Evolutionary conservation across 2,329 filamentous ascomycete species (phyloP).

Genomic region (Scedosporium aurantiacum): DNA sequence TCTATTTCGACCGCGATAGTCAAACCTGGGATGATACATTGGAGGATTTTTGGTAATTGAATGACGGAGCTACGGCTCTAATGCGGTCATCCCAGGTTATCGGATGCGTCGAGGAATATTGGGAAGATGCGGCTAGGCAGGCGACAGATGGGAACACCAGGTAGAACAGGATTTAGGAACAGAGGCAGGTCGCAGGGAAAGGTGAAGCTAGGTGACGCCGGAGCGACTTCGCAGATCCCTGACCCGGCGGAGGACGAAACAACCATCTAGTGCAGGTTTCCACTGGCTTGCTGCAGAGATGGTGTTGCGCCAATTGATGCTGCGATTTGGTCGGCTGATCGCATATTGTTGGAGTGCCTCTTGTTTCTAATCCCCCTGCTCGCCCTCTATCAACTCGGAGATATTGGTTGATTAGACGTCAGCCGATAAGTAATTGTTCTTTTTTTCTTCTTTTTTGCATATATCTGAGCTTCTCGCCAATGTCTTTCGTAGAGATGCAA

Average conservation of each 20-base stretch:
- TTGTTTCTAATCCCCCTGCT: neutral
- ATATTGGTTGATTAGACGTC: neutral
- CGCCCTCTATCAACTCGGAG: neutral
- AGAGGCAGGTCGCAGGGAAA: neutral
- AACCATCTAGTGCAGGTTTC: no score
- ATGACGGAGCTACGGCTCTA: neutral
- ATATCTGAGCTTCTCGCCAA: no score
- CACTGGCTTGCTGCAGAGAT: no score
- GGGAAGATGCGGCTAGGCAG: no score
- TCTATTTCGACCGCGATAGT: neutral
- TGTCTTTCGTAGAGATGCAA: no score
- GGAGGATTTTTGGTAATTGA: neutral
- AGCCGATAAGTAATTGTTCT: no score
- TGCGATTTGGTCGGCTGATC: no score
- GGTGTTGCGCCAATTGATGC: no score
- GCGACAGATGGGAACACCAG: no score
- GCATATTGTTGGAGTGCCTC: no score
- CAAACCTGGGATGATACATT: neutral
- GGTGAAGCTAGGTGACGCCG: neutral
- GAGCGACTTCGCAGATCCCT: neutral
- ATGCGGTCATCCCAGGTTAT: neutral
- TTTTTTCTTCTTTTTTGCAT: no score
- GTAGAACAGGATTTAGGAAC: neutral
- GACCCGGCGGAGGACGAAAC: neutral
- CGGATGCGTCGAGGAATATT: neutral